Evolutionary conservation across 805 yeast species (phyloP), one percentile per base, ranked within the genome.

Genomic region (Cyberlindnera meyerae): DNA sequence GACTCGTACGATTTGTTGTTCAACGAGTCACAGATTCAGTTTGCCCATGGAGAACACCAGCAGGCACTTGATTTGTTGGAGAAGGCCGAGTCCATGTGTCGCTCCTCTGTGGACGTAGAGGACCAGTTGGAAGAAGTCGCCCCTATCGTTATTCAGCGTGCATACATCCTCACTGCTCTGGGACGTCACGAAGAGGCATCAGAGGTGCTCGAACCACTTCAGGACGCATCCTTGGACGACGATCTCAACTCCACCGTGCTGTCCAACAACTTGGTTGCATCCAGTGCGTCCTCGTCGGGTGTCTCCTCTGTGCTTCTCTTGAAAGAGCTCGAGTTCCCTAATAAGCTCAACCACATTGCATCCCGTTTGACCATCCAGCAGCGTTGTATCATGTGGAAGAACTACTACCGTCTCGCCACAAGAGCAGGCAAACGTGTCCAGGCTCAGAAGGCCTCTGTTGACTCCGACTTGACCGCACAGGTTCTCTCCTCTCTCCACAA

Each of bases 71-170:
- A 57, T 8, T 47, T 70, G 17, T 60, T 82, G 38, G 57, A 66
- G 13, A 45, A 53, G 27, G 81, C 88, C 1, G 56, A 66, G 18
- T 39, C 52, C 2, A 45, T 64, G 33, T 71, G 72, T 18, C 65
- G 61, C 16, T 49, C 65, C 29, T 61, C 65, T 31, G 54, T 57
- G 14, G 57, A 59, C 29, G 59, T 58, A 20, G 67, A 64, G 9
- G 68, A 65, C 9, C 62, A 64, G 44, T 44, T 60, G 9, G 46
- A 54, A 25, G 86, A 79, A 51, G 51, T 75, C n/a, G 65, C 72
- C 21, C 82, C 90, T 17, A 80, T 83, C 27, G 57, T 70, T 39
- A 54, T 81, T 30, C 82, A 83, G 45, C 64, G 64, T 28, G 76
- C 86, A 2, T 82, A 71, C 49, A 69, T 79, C 14, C 57, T 70